phyloP scores from a whole-genome alignment of 2,329 filamentous ascomycete genomes.

The Diaporthe sp. region DNA sequence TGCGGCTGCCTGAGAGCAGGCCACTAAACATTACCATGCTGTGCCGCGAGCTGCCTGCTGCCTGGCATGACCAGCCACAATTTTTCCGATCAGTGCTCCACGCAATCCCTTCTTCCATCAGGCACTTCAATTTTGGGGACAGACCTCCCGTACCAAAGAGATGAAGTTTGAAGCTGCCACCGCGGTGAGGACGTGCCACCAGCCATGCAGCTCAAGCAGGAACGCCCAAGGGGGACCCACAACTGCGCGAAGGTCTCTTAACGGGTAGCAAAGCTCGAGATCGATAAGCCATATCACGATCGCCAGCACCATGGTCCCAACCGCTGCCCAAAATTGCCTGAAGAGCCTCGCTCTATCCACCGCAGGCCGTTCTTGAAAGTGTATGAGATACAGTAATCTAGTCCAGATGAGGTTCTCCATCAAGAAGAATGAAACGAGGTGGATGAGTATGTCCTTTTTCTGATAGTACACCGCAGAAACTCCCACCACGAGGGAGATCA shows the following conservation, averaged over 20 bases:
- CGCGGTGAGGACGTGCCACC: slow-evolving; percentile 74
- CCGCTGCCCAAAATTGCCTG: slow-evolving; percentile 46
- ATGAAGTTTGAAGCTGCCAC: slow-evolving; percentile 62
- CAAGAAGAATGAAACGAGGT: slow-evolving; percentile 53
- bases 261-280: slow-evolving; percentile 61
- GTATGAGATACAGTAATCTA: slow-evolving; percentile 52
- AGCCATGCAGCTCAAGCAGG: slow-evolving; percentile 70
- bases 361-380: slow-evolving; percentile 45
- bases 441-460: slow-evolving; percentile 58
- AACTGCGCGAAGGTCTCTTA: slow-evolving; percentile 57
- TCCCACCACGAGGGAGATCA: slow-evolving; percentile 56
- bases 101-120: too few species aligned
- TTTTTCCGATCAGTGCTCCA: background rate
- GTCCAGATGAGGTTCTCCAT: slow-evolving; percentile 50
- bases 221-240: slow-evolving; percentile 69
- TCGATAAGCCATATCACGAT: slow-evolving; percentile 71
- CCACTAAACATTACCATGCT: background rate
- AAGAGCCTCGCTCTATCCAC: slow-evolving; percentile 45
- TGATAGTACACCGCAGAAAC: slow-evolving; percentile 58
- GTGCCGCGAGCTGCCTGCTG: background rate
- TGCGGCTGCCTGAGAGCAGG: background rate
- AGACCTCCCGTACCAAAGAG: slow-evolving; percentile 49
- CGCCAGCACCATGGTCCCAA: slow-evolving; percentile 54
- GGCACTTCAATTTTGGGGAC: background rate
- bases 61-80: background rate